Base-by-base conservation (phyloP, 768 basidiomycete species). In the Coprinopsis marcescibilis region DNA sequence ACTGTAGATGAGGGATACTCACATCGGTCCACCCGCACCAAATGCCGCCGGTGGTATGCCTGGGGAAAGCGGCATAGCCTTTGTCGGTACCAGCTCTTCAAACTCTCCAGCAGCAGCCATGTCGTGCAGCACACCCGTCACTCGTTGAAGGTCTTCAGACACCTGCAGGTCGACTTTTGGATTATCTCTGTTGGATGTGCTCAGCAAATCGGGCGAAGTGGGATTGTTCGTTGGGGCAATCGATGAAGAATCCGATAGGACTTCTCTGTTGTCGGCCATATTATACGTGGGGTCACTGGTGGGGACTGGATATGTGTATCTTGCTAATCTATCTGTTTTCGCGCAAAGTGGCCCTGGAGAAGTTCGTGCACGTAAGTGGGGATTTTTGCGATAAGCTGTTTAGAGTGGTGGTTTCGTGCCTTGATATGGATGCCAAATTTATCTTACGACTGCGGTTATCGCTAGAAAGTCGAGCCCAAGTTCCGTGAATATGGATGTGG, bases 1-100 rank as follows among this genome's bases (percentile, higher is more conserved):
- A 11, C 35, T 17, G 21, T n/a, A n/a, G n/a, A n/a, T n/a, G n/a
- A n/a, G n/a, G n/a, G n/a, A n/a, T 21, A 65, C 76, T 60, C 49
- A 87, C 85, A 85, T 78, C n/a, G 81, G 77, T 3, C 86, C 85
- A 13, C 82, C 83, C 43, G 86, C 87, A 15, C 82, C 81, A 57
- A 89, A 89, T 34, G 73, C 61, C 37, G 73, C 70, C 4, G 84
- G 85, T 3, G 74, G 81, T 21, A 72, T 67, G 38, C 69, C 71
- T 19, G 71, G 71, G 4, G 68, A 68, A 45, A n/a, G n/a, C n/a
- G n/a, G n/a, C n/a, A n/a, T n/a, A n/a, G n/a, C n/a, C n/a, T n/a
- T n/a, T n/a, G 53, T 57, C 14, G 68, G 60, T 30, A 21, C 23
- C 33, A 24, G 15, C 20, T 24, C 30, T 17, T 34, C 33, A n/a